Evolutionary conservation across 192 early-diverging fungal species (phyloP).

Genomic region (Lobulomyces angularis): DNA sequence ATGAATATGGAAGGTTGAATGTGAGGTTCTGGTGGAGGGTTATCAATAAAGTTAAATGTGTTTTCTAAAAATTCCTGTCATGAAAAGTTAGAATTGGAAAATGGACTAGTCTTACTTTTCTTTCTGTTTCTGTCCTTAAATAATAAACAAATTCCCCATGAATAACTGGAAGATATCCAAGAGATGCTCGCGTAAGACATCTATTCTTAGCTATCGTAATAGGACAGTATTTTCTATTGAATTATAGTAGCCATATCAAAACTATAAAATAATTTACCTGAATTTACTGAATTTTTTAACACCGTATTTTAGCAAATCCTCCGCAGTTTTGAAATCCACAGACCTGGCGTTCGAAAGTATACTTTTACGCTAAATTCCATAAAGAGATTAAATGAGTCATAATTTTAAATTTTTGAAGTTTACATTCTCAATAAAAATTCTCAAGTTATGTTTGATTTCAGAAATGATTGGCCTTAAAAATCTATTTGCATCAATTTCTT

Average conservation of each 20-base stretch:
- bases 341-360: slow-evolving; percentile 21
- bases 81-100: background rate
- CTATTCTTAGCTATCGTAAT: slow-evolving; percentile 19
- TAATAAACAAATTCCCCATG: slow-evolving; percentile 30
- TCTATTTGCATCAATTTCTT: slow-evolving; percentile 23
- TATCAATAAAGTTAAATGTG: slow-evolving; percentile 4
- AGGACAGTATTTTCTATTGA: slow-evolving; percentile 23
- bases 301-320: slow-evolving; percentile 20
- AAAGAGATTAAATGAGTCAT: too few species aligned
- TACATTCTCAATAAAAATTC: slow-evolving; percentile 24
- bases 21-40: slow-evolving; percentile 19
- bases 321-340: slow-evolving; percentile 15
- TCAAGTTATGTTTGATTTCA: slow-evolving; percentile 11
- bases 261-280: slow-evolving; percentile 11
- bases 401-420: too few species aligned
- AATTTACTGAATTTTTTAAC: slow-evolving; percentile 29
- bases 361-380: slow-evolving; percentile 21
- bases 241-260: background rate
- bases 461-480: slow-evolving; percentile 21
- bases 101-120: slow-evolving; percentile 10
- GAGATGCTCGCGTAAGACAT: slow-evolving; percentile 3
- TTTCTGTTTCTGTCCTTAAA: slow-evolving; percentile 10
- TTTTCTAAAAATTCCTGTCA: slow-evolving; percentile 24
- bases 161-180: slow-evolving; percentile 26
- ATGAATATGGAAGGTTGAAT: slow-evolving; percentile 26